Percentiles rank a stretch among this genome's conserved stretches.
These are phyloP conservation scores for Pelargonium nanum DNA, from an alignment of 345 rosid genomes.

Conservation along the genomic window DNA sequence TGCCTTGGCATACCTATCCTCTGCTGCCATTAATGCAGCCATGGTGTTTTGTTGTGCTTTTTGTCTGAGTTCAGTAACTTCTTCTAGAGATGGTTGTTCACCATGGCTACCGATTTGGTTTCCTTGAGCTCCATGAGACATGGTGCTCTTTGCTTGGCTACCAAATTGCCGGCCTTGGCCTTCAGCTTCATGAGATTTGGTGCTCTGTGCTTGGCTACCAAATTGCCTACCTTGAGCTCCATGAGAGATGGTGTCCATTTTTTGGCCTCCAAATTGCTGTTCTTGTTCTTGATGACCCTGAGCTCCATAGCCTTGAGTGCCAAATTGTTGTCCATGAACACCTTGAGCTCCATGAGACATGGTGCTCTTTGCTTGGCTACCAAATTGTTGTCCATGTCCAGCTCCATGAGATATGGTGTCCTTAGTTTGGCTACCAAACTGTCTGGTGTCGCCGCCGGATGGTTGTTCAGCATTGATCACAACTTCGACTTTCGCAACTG, in stretches of 20 bases:
- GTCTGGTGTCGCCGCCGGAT: neutral
- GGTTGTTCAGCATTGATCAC: neutral
- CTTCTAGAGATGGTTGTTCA: constrained; percentile 28
- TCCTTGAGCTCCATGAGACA: neutral
- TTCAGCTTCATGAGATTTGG: too few relatives aligned
- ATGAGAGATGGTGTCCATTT: neutral
- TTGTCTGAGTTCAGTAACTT: constrained; percentile 32
- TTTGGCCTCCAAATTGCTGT: neutral
- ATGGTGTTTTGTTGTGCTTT: constrained; percentile 45
- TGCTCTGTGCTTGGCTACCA: too few relatives aligned
- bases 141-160: neutral
- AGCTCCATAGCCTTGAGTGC: too few relatives aligned
- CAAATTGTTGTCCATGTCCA: too few relatives aligned
- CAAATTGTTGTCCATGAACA: too few relatives aligned
- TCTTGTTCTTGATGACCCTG: neutral
- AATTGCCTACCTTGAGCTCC: neutral
- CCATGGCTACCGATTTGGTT: neutral
- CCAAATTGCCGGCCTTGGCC: too few relatives aligned
- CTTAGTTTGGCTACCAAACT: neutral
- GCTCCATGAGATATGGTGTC: neutral
- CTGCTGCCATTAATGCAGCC: constrained; percentile 35
- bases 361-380: too few relatives aligned
- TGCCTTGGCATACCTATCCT: constrained; percentile 41
- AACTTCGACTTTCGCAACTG: neutral
- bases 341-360: too few relatives aligned